Conservation (phyloP, 768 basidiomycete genomes). For the Lentinus tigrinus region DNA sequence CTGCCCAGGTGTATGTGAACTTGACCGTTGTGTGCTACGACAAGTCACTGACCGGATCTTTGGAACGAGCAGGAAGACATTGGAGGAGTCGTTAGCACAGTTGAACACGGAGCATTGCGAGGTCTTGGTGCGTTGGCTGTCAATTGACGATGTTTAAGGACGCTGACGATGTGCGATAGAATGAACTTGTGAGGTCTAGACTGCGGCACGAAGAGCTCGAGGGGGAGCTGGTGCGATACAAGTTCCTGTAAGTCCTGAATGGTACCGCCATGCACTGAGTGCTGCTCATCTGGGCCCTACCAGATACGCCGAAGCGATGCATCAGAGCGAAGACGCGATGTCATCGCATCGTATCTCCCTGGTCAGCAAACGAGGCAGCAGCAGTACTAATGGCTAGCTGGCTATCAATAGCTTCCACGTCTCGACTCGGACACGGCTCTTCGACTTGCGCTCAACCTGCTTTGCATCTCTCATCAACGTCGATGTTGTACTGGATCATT, state of each 20-base stretch:
- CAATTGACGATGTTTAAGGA: background rate
- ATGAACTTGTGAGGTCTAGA: constrained; percentile 87
- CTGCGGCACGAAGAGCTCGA: constrained; percentile 92
- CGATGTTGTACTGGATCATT: constrained; percentile 12
- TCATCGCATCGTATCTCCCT: constrained; percentile 41
- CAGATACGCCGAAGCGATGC: constrained; percentile 56
- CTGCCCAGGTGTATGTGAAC: constrained; percentile 81
- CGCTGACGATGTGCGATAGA: constrained; percentile 41
- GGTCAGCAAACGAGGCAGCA: constrained; percentile 29
- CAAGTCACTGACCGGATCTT: no score
- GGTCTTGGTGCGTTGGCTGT: constrained; percentile 46
- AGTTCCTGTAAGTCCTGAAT: constrained; percentile 67
- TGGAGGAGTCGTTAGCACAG: constrained; percentile 78
- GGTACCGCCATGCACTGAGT: background rate
- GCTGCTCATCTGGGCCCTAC: background rate
- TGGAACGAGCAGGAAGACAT: constrained; percentile 57
- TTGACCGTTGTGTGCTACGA: no score
- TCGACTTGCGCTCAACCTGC: background rate
- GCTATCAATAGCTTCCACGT: background rate
- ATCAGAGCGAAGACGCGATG: constrained; percentile 49
- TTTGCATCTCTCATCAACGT: constrained; percentile 3
- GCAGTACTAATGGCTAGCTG: constrained; percentile 15
- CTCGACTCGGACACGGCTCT: background rate
- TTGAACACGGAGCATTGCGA: constrained; percentile 83
- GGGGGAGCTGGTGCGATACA: constrained; percentile 91